These are phyloP conservation scores for Lathyrus aphaca DNA, from an alignment of 306 rosid species.

Conservation along the genomic window DNA sequence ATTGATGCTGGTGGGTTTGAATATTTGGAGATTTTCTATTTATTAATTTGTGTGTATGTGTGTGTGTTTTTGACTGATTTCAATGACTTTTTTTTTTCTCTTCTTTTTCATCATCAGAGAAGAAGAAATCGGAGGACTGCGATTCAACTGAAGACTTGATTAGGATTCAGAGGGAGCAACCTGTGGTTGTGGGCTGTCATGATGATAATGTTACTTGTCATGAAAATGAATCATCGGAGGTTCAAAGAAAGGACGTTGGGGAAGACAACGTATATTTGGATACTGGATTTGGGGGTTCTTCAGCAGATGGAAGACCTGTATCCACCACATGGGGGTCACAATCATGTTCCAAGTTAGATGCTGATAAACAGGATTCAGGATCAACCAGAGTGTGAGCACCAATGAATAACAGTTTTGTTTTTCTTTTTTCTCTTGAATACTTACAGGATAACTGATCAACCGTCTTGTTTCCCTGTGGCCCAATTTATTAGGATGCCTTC, in stretches of 20 bases:
- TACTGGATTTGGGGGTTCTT: conserved; percentile 24
- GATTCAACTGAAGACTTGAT: conserved; percentile 38
- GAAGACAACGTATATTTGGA: conserved; percentile 34
- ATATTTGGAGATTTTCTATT: conserved; percentile 23
- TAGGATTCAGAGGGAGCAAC: conserved; percentile 40
- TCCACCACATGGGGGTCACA: conserved; percentile 15
- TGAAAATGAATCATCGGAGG: conserved; percentile 37
- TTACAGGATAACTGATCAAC: conserved; percentile 22
- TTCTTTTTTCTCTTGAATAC: not conserved
- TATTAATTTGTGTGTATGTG: not conserved
- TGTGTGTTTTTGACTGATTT: not conserved
- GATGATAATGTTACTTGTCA: conserved; percentile 23
- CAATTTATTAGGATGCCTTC: conserved; percentile 44
- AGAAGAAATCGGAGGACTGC: conserved; percentile 40
- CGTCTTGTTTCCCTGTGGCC: conserved; percentile 26
- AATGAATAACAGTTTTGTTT: conserved; percentile 24
- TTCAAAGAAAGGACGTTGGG: conserved; percentile 24
- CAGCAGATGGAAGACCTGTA: conserved; percentile 15
- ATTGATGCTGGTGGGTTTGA: conserved; percentile 44
- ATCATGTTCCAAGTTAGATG: conserved; percentile 37
- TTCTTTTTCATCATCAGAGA: conserved; percentile 40
- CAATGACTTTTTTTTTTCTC: conserved; percentile 30
- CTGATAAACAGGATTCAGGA: conserved; percentile 38
- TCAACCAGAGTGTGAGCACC: conserved; percentile 55
- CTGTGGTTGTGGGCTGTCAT: conserved; percentile 33